phyloP scores from a whole-genome alignment of 2,329 filamentous ascomycete genomes.

The Eutypa lata region DNA sequence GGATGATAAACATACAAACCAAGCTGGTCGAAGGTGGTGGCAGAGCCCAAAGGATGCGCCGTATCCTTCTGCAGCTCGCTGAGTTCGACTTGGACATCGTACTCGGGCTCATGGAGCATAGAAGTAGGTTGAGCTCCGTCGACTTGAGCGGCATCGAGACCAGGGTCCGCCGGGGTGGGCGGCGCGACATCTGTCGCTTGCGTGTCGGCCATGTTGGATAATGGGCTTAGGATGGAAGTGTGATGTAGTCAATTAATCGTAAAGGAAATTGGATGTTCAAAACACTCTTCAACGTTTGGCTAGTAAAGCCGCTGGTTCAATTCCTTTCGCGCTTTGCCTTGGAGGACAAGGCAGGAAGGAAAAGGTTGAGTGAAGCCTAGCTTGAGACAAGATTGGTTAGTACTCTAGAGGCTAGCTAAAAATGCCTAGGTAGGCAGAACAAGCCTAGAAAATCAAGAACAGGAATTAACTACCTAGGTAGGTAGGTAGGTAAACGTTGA shows the following conservation, averaged over 20 bases:
- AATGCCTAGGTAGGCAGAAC: too few relatives aligned
- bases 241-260: neutral
- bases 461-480: too few relatives aligned
- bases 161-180: conserved; percentile 17
- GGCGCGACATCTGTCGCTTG: conserved; percentile 34
- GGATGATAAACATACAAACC: conserved; percentile 62
- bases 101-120: conserved; percentile 67
- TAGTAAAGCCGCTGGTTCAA: too few relatives aligned
- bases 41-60: conserved; percentile 83
- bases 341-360: too few relatives aligned
- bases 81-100: conserved; percentile 88
- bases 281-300: too few relatives aligned
- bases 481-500: too few relatives aligned
- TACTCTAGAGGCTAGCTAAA: too few relatives aligned
- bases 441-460: too few relatives aligned
- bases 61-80: conserved; percentile 84
- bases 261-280: neutral
- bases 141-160: conserved; percentile 30
- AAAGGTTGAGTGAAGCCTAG: too few relatives aligned
- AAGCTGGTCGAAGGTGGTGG: conserved; percentile 79
- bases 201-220: conserved; percentile 42
- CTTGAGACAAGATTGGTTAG: too few relatives aligned
- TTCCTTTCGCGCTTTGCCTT: too few relatives aligned
- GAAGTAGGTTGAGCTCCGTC: conserved; percentile 44
- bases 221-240: neutral